Percentiles rank a stretch among this genome's conserved stretches.
phyloP scores from a whole-genome alignment of 2,329 filamentous ascomycete genomes.

The Botrytis tulipae region DNA sequence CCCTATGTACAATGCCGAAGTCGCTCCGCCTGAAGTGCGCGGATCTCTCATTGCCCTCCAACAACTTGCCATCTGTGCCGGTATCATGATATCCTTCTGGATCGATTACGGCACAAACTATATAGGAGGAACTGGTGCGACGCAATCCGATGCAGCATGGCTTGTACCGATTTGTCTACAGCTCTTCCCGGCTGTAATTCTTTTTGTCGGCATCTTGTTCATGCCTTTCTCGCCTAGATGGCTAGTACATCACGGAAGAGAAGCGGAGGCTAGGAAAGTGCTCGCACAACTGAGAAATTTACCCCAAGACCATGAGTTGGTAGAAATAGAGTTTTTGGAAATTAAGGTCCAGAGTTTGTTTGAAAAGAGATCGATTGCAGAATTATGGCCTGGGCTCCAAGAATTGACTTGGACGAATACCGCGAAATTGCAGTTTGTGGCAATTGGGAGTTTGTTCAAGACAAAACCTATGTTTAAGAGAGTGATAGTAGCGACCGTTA shows the following conservation, averaged over 20 bases:
- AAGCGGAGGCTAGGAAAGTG: slow-evolving; percentile 62
- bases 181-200: slow-evolving; percentile 62
- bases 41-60: slow-evolving; percentile 65
- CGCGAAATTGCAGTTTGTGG: slow-evolving; percentile 69
- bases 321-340: slow-evolving; percentile 76
- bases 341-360: slow-evolving; percentile 78
- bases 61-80: slow-evolving; percentile 60
- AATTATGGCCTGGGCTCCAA: slow-evolving; percentile 64
- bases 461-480: slow-evolving; percentile 65
- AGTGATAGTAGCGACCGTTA: slow-evolving; percentile 61
- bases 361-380: slow-evolving; percentile 67
- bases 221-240: slow-evolving; percentile 79
- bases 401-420: slow-evolving; percentile 60
- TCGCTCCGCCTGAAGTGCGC: slow-evolving; percentile 62
- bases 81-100: slow-evolving; percentile 58
- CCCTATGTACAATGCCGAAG: slow-evolving; percentile 51
- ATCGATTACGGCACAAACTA: slow-evolving; percentile 64
- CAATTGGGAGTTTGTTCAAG: slow-evolving; percentile 62
- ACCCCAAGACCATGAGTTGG: slow-evolving; percentile 60
- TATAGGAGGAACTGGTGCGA: slow-evolving; percentile 59
- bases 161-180: slow-evolving; percentile 71
- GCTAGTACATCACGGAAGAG: slow-evolving; percentile 68
- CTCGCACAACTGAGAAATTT: slow-evolving; percentile 65
- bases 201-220: slow-evolving; percentile 70
- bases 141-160: slow-evolving; percentile 69